These are phyloP conservation scores for Blastobotrys indianensis DNA, from an alignment of 1,139 yeast species.

Conservation along the genomic window DNA sequence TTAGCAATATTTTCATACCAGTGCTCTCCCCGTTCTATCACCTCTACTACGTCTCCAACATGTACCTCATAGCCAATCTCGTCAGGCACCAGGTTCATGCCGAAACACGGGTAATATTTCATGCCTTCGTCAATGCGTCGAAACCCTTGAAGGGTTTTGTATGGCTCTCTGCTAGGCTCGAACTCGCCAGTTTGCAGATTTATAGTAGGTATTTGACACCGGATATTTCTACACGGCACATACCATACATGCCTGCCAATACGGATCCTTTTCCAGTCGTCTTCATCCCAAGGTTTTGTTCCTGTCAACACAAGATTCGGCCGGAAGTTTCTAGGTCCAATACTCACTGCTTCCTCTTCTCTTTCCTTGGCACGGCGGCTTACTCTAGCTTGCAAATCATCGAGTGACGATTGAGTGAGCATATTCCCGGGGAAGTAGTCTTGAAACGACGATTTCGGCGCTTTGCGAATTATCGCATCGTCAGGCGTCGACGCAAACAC, in stretches of 20 bases:
- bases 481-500: conserved; percentile 25
- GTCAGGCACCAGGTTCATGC: conserved; percentile 34
- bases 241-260: conserved; percentile 30
- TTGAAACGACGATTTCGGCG: conserved; percentile 34
- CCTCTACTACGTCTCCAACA: conserved; percentile 31
- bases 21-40: conserved; percentile 20
- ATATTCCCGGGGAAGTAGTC: conserved; percentile 42
- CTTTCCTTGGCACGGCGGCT: conserved; percentile 1
- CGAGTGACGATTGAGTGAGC: conserved; percentile 34
- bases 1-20: conserved; percentile 1
- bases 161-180: conserved; percentile 33
- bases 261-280: conserved; percentile 35
- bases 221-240: conserved; percentile 32
- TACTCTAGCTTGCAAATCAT: conserved; percentile 28
- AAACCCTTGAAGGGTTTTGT: conserved; percentile 33
- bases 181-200: conserved; percentile 32
- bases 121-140: conserved; percentile 37
- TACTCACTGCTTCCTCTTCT: conserved; percentile 21
- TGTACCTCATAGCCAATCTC: conserved; percentile 25
- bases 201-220: conserved; percentile 41
- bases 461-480: conserved; percentile 1
- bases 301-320: conserved; percentile 38
- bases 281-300: conserved; percentile 36
- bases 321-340: conserved; percentile 33
- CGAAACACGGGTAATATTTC: conserved; percentile 35